Base-by-base conservation (phyloP, 371 early-diverging fungal species). In the Apophysomyces trapeziformis region DNA sequence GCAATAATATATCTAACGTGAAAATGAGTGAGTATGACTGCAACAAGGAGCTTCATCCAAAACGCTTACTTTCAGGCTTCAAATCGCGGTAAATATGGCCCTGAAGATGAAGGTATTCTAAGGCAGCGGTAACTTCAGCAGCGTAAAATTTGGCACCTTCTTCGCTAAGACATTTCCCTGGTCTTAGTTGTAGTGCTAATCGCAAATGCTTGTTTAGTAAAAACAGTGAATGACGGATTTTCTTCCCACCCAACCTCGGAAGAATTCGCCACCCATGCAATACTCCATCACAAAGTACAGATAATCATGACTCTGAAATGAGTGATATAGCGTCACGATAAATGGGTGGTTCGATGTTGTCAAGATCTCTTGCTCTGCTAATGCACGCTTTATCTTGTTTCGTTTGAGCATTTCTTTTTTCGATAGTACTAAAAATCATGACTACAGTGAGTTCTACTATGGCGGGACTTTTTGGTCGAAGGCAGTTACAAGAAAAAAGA, bases 221-320 rank as follows among this genome's bases (percentile, higher is more conserved):
- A 26, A 7, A 6, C 11, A 9, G 21, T 21, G 5, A 21, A 21
- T 21, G 5, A 21, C 21, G 21, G 11, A 50, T 50, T 50, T 50
- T 11, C 21, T 50, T 50, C 21, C 21, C 21, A 50, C 21, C 59
- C 71, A 26, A 83, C 86, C 92, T 79, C 94, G 75, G 75, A 95
- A 96, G 74, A 96, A 97, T 78, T 99, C 99, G 47, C 99, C 99
- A 58, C 99, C 99, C 67, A 92, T 85, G 66, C 99, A 98, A 81
- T 98, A 99, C 69, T 99, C 99, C 95, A 98, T 96, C 64, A 97
- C 92, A 70, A 99, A 91, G 75, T 96, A 99, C 32, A 99, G 79
- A 69, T 96, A 88, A 61, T 95, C 93, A 67, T 95, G 91, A 59
- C 93, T 93, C 78, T 98, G 97, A 77, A 99, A 98, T 1, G 93